Conservation (phyloP, 208 protist species). For the Strigomonas oncopelti region DNA sequence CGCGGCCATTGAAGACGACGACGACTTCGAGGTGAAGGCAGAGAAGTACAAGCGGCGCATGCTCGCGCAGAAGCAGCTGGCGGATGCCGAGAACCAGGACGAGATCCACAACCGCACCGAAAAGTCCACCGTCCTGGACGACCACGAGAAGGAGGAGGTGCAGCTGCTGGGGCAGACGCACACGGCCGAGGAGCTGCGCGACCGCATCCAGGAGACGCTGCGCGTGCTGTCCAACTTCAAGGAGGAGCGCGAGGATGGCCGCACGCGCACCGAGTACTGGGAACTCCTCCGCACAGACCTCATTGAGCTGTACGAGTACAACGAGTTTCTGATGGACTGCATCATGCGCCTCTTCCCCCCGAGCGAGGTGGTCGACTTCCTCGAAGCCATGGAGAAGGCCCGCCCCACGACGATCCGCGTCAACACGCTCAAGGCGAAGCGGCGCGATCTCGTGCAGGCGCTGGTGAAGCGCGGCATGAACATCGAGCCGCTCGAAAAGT, state of each 20-base stretch:
- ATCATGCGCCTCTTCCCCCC: constrained; percentile 95
- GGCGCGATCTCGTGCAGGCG: constrained; percentile 93
- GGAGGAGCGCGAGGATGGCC: constrained; percentile 82
- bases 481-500: constrained; percentile 95
- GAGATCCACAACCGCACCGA: constrained; percentile 47
- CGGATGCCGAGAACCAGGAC: constrained; percentile 57
- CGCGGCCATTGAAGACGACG: constrained; percentile 50
- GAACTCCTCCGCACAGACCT: constrained; percentile 88
- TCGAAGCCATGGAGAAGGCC: constrained; percentile 97
- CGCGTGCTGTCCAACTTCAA: constrained; percentile 92
- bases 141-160: constrained; percentile 29
- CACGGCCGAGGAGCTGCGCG: constrained; percentile 70
- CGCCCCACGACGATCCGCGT: constrained; percentile 98
- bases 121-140: constrained; percentile 58
- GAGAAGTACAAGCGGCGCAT: constrained; percentile 68
- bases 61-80: constrained; percentile 53
- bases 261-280: constrained; percentile 91
- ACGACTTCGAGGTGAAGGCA: constrained; percentile 84
- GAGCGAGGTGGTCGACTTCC: constrained; percentile 92
- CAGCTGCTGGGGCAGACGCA: constrained; percentile 59
- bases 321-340: constrained; percentile 88
- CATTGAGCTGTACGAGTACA: constrained; percentile 95
- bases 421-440: constrained; percentile 97
- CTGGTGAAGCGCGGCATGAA: constrained; percentile 97
- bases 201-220: constrained; percentile 90